Conservation (phyloP, 2,329 filamentous ascomycete species). For the Thyridium curvatum region DNA sequence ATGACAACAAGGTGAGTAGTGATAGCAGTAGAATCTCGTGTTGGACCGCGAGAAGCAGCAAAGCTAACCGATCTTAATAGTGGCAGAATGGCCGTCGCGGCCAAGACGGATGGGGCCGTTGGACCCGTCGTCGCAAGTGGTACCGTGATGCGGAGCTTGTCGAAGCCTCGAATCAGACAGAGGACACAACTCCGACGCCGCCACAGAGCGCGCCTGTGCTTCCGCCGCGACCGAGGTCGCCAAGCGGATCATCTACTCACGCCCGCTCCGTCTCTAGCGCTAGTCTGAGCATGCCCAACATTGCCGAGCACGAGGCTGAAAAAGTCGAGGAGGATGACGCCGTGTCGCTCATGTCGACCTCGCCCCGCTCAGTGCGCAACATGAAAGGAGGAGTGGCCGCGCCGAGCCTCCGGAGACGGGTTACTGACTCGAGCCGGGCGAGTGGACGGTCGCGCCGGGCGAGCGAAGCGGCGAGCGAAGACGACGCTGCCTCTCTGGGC, state of each 20-base stretch:
- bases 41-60: background rate
- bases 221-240: slow-evolving; percentile 15
- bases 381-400: too few relatives aligned
- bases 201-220: slow-evolving; percentile 12
- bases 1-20: slow-evolving; percentile 79
- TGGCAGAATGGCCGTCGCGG: slow-evolving; percentile 86
- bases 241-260: slow-evolving; percentile 5
- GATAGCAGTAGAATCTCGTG: too few relatives aligned
- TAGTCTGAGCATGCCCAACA: slow-evolving; percentile 7
- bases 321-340: slow-evolving; percentile 25
- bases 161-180: slow-evolving; percentile 44
- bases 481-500: slow-evolving; percentile 32
- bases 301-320: slow-evolving; percentile 1
- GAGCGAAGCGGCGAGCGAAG: slow-evolving; percentile 36
- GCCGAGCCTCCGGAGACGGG: slow-evolving; percentile 30
- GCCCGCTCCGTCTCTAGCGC: slow-evolving; percentile 10
- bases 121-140: slow-evolving; percentile 92
- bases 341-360: slow-evolving; percentile 40
- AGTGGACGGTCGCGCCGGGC: slow-evolving; percentile 23
- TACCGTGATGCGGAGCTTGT: slow-evolving; percentile 93
- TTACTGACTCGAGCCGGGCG: slow-evolving; percentile 12
- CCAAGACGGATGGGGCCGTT: slow-evolving; percentile 86
- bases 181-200: slow-evolving; percentile 10
- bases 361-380: slow-evolving; percentile 27
- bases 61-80: slow-evolving; percentile 31